A percentile compares a stretch with the other conserved stretches of the same genome.
Evolutionary conservation across 805 yeast genomes (phyloP).

Genomic region (Saccharomycopsis sp.): DNA sequence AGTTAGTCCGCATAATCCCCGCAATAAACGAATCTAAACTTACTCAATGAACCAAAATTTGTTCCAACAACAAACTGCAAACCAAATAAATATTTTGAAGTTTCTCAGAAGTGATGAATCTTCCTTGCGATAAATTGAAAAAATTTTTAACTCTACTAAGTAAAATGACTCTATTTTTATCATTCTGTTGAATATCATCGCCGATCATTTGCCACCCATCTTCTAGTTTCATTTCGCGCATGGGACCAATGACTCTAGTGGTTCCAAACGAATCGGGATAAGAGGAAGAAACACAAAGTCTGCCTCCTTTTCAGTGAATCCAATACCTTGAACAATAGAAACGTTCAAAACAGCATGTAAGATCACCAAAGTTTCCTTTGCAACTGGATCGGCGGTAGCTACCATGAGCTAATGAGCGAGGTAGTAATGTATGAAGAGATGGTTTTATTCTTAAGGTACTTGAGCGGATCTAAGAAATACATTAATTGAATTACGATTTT

Average conservation of each 20-base stretch:
- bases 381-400: slow-evolving; percentile 24
- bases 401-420: not conserved
- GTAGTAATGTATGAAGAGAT: not conserved
- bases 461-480: not conserved
- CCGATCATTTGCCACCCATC: not conserved
- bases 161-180: not conserved
- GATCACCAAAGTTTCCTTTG: slow-evolving; percentile 46
- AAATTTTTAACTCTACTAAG: not conserved
- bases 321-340: slow-evolving; percentile 62
- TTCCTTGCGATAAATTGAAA: not conserved
- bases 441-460: not conserved
- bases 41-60: not conserved
- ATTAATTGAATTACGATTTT: not conserved
- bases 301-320: slow-evolving; percentile 65
- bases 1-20: not conserved
- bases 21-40: not conserved
- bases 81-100: not conserved
- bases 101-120: not conserved
- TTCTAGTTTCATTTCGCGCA: not conserved
- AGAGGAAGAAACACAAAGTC: slow-evolving; percentile 24
- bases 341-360: slow-evolving; percentile 53
- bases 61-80: not conserved
- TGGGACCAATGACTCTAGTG: not conserved
- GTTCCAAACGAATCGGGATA: not conserved
- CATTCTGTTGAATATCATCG: not conserved